These are phyloP conservation scores for Trichoderma semiorbis DNA, from an alignment of 2,329 filamentous ascomycete species.

Conservation along the genomic window DNA sequence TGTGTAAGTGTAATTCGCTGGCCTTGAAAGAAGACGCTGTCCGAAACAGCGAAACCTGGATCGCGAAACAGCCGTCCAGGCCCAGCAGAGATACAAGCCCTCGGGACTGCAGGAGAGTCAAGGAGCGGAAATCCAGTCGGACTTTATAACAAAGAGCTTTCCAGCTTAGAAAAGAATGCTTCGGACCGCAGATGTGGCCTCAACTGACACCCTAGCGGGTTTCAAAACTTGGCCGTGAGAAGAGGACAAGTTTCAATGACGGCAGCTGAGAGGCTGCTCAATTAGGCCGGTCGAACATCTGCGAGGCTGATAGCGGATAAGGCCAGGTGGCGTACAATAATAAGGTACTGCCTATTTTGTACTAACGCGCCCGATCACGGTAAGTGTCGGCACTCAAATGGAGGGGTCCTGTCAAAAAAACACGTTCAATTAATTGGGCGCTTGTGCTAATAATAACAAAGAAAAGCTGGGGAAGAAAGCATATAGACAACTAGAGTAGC, in stretches of 20 bases:
- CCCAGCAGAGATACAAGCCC: neutral
- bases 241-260: conserved; percentile 37
- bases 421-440: neutral
- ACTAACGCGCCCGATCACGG: conserved; percentile 17
- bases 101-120: neutral
- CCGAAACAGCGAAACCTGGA: conserved; percentile 18
- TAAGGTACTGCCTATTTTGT: neutral
- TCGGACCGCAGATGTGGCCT: conserved; percentile 36
- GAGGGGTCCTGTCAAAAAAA: neutral
- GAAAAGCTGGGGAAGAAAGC: neutral
- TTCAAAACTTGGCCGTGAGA: conserved; percentile 20
- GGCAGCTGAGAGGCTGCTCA: conserved; percentile 5
- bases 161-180: conserved; percentile 18
- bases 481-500: neutral
- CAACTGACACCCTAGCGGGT: conserved; percentile 22
- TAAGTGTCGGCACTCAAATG: conserved; percentile 1
- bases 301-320: conserved; percentile 21
- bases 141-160: conserved; percentile 15
- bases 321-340: neutral
- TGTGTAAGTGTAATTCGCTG: conserved; percentile 18
- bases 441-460: neutral
- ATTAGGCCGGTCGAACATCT: neutral
- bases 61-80: conserved; percentile 6
- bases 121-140: neutral
- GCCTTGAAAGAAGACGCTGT: conserved; percentile 3